Evolutionary conservation across 164 flowering plant species (phyloP).

Genomic region (Warburgia ugandensis): DNA sequence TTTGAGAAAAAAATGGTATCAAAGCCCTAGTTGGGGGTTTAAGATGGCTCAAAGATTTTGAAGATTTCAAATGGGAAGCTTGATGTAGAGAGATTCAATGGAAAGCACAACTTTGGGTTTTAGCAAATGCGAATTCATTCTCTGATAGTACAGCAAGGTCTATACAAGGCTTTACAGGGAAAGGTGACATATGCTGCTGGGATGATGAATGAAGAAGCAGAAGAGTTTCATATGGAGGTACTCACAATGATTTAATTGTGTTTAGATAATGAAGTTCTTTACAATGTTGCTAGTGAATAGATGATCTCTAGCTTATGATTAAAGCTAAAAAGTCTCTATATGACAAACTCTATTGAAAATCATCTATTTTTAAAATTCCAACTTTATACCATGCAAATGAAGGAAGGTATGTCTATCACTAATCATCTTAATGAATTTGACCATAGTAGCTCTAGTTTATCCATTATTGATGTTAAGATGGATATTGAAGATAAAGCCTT

Average conservation of each 20-base stretch:
- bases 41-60: too few species aligned
- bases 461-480: constrained; percentile 2
- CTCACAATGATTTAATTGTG: not conserved
- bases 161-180: not conserved
- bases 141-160: not conserved
- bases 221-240: not conserved
- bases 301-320: not conserved
- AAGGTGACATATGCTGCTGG: not conserved
- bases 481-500: not conserved
- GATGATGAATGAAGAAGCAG: not conserved
- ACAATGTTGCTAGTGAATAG: constrained; percentile 1
- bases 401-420: too few species aligned
- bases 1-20: too few species aligned
- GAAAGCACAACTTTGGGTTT: not conserved
- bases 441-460: too few species aligned
- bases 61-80: too few species aligned
- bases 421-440: too few species aligned
- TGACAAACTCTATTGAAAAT: not conserved
- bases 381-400: too few species aligned
- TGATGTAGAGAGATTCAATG: not conserved
- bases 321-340: not conserved
- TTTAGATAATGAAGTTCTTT: too few species aligned
- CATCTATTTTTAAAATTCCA: too few species aligned
- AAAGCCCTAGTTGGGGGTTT: too few species aligned
- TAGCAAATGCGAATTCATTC: not conserved